Conservation (phyloP, 306 rosid genomes). For the Cicer arietinum region DNA sequence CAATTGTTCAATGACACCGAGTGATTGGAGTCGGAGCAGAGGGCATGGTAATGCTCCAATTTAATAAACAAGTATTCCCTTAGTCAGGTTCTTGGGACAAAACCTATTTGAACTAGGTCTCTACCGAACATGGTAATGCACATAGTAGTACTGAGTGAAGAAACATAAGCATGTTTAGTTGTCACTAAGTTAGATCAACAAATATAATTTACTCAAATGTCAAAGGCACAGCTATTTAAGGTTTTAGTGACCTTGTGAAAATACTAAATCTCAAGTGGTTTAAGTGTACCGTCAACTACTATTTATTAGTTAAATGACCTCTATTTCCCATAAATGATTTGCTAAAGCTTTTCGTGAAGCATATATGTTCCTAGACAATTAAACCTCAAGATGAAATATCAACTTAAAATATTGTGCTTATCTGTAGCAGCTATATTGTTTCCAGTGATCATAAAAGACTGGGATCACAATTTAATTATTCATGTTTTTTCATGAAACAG, state of each 20-base stretch:
- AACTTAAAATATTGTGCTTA: not conserved
- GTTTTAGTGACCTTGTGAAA: constrained; percentile 20
- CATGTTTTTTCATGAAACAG: constrained; percentile 8
- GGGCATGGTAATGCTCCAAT: not conserved
- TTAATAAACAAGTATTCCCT: not conserved
- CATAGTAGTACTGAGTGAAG: not conserved
- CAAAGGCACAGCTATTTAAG: not conserved
- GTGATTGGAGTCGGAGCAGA: constrained; percentile 1
- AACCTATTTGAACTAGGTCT: not conserved
- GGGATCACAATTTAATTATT: not conserved
- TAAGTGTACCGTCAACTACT: not conserved
- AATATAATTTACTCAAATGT: constrained; percentile 11
- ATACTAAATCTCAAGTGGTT: constrained; percentile 6
- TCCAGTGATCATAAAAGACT: constrained; percentile 12
- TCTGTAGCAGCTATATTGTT: constrained; percentile 20
- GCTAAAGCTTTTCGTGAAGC: constrained; percentile 2
- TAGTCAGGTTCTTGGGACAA: not conserved
- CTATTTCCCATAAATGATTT: not conserved
- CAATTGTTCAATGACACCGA: not conserved
- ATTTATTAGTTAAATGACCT: not conserved
- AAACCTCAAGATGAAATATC: not conserved
- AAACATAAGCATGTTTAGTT: not conserved
- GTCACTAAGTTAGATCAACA: not conserved
- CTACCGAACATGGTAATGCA: not conserved
- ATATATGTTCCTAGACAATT: not conserved